A percentile compares a stretch with the other conserved stretches of the same genome.
Conservation (phyloP, 805 yeast species). For the Candida germanica region DNA sequence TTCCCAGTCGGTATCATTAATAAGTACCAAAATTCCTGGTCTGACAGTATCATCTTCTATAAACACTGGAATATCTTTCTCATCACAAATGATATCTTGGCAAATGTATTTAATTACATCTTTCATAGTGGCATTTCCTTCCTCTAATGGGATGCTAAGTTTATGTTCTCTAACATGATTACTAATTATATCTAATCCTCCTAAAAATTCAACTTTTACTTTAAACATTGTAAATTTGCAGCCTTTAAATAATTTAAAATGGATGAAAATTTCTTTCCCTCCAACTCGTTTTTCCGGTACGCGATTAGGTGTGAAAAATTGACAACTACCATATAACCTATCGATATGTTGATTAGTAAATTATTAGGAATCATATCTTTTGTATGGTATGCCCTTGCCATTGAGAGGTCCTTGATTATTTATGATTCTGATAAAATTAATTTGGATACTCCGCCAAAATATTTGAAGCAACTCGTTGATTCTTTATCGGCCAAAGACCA, state of each 20-base stretch:
- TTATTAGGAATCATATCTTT: slow-evolving; percentile 12
- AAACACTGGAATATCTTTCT: slow-evolving; percentile 68
- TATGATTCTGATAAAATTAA: slow-evolving; percentile 29
- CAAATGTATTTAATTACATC: slow-evolving; percentile 59
- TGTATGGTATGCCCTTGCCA: slow-evolving; percentile 10
- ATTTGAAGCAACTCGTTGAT: slow-evolving; percentile 20
- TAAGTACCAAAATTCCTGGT: slow-evolving; percentile 88
- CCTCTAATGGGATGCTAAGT: slow-evolving; percentile 42
- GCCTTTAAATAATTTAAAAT: no score
- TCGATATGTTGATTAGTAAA: slow-evolving; percentile 6
- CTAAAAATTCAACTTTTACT: slow-evolving; percentile 48
- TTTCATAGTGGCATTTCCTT: slow-evolving; percentile 40
- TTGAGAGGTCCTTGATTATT: slow-evolving; percentile 27
- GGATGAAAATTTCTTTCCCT: no score
- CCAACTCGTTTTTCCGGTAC: no score
- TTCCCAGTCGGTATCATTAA: slow-evolving; percentile 97
- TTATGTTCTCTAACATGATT: slow-evolving; percentile 53
- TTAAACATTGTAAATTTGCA: slow-evolving; percentile 20
- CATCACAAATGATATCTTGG: slow-evolving; percentile 52
- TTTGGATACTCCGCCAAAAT: slow-evolving; percentile 15
- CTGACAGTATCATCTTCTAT: slow-evolving; percentile 79
- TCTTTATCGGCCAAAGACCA: slow-evolving; percentile 17
- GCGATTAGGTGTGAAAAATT: no score
- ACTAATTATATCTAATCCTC: slow-evolving; percentile 84
- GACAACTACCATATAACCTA: slow-evolving; percentile 2